Percentiles rank a stretch among this genome's conserved stretches.
phyloP scores from a whole-genome alignment of 192 early-diverging fungal species.

The Podila horticola region DNA sequence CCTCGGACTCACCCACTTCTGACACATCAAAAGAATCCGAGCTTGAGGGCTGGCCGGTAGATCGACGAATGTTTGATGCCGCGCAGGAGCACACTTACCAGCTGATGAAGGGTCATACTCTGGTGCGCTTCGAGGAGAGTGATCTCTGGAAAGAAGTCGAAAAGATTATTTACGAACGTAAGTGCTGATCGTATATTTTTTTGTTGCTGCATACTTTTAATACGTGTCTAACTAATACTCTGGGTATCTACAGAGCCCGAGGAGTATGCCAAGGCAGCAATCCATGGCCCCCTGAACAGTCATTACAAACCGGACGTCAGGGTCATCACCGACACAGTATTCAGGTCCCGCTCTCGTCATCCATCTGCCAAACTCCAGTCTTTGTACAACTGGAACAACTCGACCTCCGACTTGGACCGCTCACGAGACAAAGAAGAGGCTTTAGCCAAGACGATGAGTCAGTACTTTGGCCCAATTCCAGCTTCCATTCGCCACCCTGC shows the following conservation, averaged over 20 bases:
- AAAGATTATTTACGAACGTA: slow-evolving; percentile 60
- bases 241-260: slow-evolving; percentile 16
- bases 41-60: slow-evolving; percentile 44
- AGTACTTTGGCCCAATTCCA: slow-evolving; percentile 49
- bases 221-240: background rate
- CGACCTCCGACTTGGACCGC: slow-evolving; percentile 36
- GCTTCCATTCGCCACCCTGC: slow-evolving; percentile 20
- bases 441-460: slow-evolving; percentile 35
- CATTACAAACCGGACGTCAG: slow-evolving; percentile 19
- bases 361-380: slow-evolving; percentile 22
- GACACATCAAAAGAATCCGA: background rate
- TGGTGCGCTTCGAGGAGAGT: slow-evolving; percentile 77
- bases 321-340: slow-evolving; percentile 30
- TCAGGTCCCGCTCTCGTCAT: slow-evolving; percentile 25
- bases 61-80: slow-evolving; percentile 82
- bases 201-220: background rate
- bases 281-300: slow-evolving; percentile 16
- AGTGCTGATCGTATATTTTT: background rate
- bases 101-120: slow-evolving; percentile 78
- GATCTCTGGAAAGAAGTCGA: slow-evolving; percentile 54
- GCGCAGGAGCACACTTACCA: slow-evolving; percentile 81
- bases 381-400: slow-evolving; percentile 52
- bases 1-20: background rate
- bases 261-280: slow-evolving; percentile 29
- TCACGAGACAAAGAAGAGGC: slow-evolving; percentile 47